These are phyloP conservation scores for Tolypocladium cylindrosporum DNA, from an alignment of 2,329 filamentous ascomycete genomes.

Conservation along the genomic window DNA sequence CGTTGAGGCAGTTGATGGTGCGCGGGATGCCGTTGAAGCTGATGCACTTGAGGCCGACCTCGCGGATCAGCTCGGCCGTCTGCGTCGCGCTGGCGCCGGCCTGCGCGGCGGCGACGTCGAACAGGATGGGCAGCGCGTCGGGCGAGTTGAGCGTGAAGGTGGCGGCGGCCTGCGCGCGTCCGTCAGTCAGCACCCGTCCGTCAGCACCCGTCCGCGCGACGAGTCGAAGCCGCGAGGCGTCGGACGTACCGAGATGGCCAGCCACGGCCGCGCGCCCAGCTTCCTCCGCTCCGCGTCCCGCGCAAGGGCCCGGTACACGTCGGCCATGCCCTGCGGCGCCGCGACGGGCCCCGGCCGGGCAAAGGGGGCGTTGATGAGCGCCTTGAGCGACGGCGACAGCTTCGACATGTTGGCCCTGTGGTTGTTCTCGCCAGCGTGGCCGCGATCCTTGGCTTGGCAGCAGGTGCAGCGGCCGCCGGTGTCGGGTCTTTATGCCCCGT, in stretches of 20 bases:
- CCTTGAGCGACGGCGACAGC: constrained; percentile 60
- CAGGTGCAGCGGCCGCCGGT: background rate
- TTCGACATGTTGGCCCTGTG: constrained; percentile 52
- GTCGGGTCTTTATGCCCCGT: background rate
- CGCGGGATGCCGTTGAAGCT: constrained; percentile 76
- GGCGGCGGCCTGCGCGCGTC: constrained; percentile 52
- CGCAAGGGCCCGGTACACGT: constrained; percentile 55
- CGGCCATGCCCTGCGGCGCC: constrained; percentile 51
- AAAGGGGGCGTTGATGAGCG: constrained; percentile 61
- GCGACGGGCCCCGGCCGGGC: constrained; percentile 55
- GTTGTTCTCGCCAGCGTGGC: background rate
- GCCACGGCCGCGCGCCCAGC: constrained; percentile 55
- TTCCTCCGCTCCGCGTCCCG: constrained; percentile 51
- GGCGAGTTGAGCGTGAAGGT: constrained; percentile 84
- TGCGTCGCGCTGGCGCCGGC: constrained; percentile 21
- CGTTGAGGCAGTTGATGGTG: constrained; percentile 71
- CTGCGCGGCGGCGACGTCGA: constrained; percentile 33
- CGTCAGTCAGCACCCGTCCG: background rate
- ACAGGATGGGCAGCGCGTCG: constrained; percentile 57
- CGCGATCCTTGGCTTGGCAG: background rate
- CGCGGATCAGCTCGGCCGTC: constrained; percentile 62
- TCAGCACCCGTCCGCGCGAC: background rate
- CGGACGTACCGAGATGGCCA: constrained; percentile 49
- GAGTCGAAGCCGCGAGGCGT: background rate
- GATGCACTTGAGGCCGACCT: constrained; percentile 68